A percentile compares a stretch with the other conserved stretches of the same genome.
These are phyloP conservation scores for Quercus aquifolioides DNA, from an alignment of 306 rosid genomes.

Conservation along the genomic window DNA sequence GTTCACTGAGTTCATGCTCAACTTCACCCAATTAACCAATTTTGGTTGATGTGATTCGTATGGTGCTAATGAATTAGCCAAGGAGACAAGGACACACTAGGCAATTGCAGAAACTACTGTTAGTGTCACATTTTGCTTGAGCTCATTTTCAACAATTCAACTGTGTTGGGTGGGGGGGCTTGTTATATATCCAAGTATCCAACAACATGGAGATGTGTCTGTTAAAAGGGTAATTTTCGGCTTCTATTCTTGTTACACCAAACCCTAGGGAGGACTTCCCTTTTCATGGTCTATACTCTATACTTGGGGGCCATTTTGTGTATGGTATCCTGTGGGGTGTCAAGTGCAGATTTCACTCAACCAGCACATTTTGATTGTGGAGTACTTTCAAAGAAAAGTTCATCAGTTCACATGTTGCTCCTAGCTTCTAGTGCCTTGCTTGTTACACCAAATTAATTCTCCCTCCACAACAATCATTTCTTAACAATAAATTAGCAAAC, in stretches of 20 bases:
- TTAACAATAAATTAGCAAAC: neutral
- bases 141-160: neutral
- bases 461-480: neutral
- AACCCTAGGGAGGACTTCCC: neutral
- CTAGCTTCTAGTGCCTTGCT: neutral
- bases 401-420: neutral
- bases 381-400: neutral
- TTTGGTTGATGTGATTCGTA: neutral
- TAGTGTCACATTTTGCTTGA: neutral
- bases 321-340: too few species aligned
- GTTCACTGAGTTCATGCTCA: neutral
- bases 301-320: too few species aligned
- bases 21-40: neutral
- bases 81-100: neutral
- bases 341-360: too few species aligned
- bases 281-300: too few species aligned
- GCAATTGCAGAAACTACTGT: neutral
- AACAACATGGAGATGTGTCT: too few species aligned
- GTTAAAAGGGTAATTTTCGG: neutral
- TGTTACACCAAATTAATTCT: neutral
- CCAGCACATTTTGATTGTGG: too few species aligned
- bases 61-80: neutral
- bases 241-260: neutral
- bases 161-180: too few species aligned
- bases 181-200: too few species aligned